These are phyloP conservation scores for Trichoderma virens DNA, from an alignment of 495 filamentous ascomycete genomes.

Conservation along the genomic window DNA sequence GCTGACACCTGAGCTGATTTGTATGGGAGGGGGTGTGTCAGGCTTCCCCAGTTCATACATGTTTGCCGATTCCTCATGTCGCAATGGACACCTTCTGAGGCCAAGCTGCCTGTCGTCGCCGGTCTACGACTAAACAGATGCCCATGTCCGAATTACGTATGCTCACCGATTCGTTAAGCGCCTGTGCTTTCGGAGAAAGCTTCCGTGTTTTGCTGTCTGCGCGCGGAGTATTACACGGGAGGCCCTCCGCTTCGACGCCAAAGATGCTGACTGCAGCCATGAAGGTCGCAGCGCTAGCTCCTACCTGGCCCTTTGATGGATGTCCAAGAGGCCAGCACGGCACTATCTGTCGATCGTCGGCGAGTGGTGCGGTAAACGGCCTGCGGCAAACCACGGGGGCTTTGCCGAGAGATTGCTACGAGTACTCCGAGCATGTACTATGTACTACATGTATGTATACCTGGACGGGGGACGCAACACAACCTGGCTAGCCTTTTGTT, in stretches of 20 bases:
- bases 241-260: neutral
- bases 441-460: neutral
- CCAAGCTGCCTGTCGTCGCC: neutral
- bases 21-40: neutral
- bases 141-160: slow-evolving; percentile 5
- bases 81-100: neutral
- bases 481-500: neutral
- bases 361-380: slow-evolving; percentile 3
- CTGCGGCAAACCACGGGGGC: neutral
- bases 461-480: neutral
- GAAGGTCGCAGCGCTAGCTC: neutral
- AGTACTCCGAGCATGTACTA: neutral
- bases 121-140: neutral
- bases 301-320: neutral
- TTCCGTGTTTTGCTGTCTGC: neutral
- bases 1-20: neutral
- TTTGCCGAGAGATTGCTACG: neutral
- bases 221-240: neutral
- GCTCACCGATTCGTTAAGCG: neutral
- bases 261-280: slow-evolving; percentile 1
- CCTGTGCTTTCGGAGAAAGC: neutral
- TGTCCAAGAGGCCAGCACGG: neutral
- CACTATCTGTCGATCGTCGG: slow-evolving; percentile 5
- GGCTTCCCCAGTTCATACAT: neutral
- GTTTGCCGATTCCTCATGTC: neutral